phyloP scores from a whole-genome alignment of 2,329 filamentous ascomycete species.

The Boeremia exigua region DNA sequence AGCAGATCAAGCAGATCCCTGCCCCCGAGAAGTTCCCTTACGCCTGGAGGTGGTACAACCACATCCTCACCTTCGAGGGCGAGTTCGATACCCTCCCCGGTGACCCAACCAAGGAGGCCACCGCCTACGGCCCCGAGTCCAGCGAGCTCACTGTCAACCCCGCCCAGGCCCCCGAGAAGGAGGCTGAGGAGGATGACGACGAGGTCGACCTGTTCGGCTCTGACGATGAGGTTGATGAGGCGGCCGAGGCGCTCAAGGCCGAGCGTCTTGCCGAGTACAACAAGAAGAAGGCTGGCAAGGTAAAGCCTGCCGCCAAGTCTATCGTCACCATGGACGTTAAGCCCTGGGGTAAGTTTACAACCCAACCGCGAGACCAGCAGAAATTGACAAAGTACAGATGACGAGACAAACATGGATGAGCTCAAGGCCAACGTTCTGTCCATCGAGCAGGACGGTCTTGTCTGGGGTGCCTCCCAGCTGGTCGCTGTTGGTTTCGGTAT shows the following conservation, averaged over 20 bases:
- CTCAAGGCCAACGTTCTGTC: constrained; percentile 80
- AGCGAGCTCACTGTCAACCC: constrained; percentile 81
- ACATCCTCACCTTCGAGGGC: constrained; percentile 89
- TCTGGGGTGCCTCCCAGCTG: constrained; percentile 92
- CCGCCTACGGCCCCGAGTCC: constrained; percentile 87
- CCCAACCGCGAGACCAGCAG: background rate
- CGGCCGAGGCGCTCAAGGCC: constrained; percentile 82
- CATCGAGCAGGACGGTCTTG: constrained; percentile 91
- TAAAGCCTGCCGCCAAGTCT: constrained; percentile 93
- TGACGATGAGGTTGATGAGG: constrained; percentile 70
- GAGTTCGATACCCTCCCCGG: constrained; percentile 92
- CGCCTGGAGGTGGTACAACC: constrained; percentile 98
- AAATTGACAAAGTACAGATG: constrained; percentile 62
- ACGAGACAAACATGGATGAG: constrained; percentile 89
- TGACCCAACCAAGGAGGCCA: constrained; percentile 87
- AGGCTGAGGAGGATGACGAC: constrained; percentile 64
- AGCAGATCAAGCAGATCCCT: constrained; percentile 79
- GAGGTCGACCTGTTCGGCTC: constrained; percentile 93
- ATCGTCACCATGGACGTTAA: constrained; percentile 96
- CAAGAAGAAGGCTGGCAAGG: constrained; percentile 95
- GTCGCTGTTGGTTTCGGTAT: constrained; percentile 95
- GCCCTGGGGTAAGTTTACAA: constrained; percentile 82
- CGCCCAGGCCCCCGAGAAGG: constrained; percentile 75
- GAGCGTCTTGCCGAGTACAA: constrained; percentile 91
- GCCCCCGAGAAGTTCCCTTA: constrained; percentile 87